Conservation (phyloP, 2,329 filamentous ascomycete genomes). For the Mycosphaerella sp. region DNA sequence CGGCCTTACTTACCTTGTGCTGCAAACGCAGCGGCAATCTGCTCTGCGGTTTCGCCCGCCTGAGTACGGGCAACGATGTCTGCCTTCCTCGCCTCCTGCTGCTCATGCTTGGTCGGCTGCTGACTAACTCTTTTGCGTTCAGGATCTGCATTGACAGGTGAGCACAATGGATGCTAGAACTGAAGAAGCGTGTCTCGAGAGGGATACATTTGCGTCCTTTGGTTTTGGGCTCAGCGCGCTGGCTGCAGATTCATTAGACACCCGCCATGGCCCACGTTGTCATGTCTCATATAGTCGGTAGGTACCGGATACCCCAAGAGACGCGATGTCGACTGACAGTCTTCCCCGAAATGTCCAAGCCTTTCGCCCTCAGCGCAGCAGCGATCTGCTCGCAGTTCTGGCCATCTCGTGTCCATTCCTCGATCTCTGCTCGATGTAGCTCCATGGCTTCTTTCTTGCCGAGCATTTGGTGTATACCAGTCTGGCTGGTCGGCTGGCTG, state of each 20-base stretch:
- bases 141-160: neutral
- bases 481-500: neutral
- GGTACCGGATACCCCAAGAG: constrained; percentile 22
- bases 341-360: constrained; percentile 21
- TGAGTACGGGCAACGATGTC: constrained; percentile 21
- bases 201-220: constrained; percentile 13
- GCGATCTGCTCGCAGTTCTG: constrained; percentile 26
- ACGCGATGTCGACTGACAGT: constrained; percentile 24
- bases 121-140: neutral
- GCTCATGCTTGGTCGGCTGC: constrained; percentile 5
- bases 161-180: neutral
- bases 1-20: constrained; percentile 14
- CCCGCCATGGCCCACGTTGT: no score
- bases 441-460: constrained; percentile 13
- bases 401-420: constrained; percentile 20
- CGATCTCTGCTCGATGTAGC: constrained; percentile 20
- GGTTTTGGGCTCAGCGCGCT: constrained; percentile 19
- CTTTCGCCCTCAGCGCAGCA: constrained; percentile 17
- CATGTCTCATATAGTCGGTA: no score
- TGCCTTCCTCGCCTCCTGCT: constrained; percentile 18
- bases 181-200: no score
- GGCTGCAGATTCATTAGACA: neutral
- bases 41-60: constrained; percentile 24
- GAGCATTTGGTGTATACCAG: constrained; percentile 5
- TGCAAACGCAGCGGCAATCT: constrained; percentile 23